Evolutionary conservation across 148 eudicot genomes (phyloP).

Genomic region (Camellia sinensis): DNA sequence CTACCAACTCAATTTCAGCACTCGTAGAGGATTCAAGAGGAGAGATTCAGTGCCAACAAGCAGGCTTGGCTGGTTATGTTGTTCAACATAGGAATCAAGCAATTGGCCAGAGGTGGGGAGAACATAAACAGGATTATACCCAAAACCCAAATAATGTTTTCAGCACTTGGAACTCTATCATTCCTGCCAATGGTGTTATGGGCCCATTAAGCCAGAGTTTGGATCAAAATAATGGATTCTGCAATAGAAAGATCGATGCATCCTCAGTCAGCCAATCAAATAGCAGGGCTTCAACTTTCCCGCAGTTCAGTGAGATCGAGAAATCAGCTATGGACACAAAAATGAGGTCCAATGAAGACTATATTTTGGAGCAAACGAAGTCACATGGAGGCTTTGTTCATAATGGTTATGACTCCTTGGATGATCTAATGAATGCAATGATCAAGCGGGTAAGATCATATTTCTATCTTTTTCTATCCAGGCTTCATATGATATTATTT

Average conservation of each 20-base stretch:
- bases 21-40: conserved; percentile 42
- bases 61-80: conserved; percentile 25
- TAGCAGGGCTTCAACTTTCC: conserved; percentile 24
- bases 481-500: background rate
- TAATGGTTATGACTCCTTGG: conserved; percentile 51
- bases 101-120: conserved; percentile 35
- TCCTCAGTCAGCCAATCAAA: conserved; percentile 26
- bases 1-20: conserved; percentile 29
- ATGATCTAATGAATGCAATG: conserved; percentile 62
- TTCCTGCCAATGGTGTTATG: conserved; percentile 18
- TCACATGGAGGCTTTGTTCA: conserved; percentile 37
- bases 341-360: conserved; percentile 42
- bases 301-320: conserved; percentile 36
- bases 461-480: background rate
- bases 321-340: conserved; percentile 26
- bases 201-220: conserved; percentile 28
- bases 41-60: conserved; percentile 23
- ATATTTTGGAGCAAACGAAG: conserved; percentile 45
- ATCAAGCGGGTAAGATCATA: conserved; percentile 51
- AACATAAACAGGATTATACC: conserved; percentile 28
- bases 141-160: conserved; percentile 28
- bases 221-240: conserved; percentile 27
- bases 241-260: conserved; percentile 22
- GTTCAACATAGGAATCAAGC: conserved; percentile 20
- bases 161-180: conserved; percentile 25